These are phyloP conservation scores for Boletus pseudo-olivaceus DNA, from an alignment of 768 basidiomycete species.

Conservation along the genomic window DNA sequence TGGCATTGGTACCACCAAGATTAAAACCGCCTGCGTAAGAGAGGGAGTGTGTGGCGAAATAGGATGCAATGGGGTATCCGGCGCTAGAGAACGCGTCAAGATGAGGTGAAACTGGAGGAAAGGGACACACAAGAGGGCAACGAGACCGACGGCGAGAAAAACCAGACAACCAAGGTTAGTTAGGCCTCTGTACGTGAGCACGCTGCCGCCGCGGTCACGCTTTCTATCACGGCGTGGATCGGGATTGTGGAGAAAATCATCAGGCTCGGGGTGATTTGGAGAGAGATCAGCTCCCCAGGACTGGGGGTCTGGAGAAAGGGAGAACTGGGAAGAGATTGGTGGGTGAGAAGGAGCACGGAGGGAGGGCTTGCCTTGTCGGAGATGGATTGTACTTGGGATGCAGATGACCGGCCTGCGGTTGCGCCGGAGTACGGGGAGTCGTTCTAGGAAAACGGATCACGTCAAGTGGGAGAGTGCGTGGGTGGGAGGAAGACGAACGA, in stretches of 20 bases:
- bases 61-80: slow-evolving; percentile 60
- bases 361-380: slow-evolving; percentile 51
- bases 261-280: slow-evolving; percentile 52
- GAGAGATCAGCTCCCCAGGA: slow-evolving; percentile 70
- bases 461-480: background rate
- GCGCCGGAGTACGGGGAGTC: slow-evolving; percentile 40
- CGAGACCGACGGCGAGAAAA: slow-evolving; percentile 48
- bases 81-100: slow-evolving; percentile 38
- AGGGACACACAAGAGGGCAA: slow-evolving; percentile 56
- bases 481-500: slow-evolving; percentile 34
- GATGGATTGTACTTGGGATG: slow-evolving; percentile 40
- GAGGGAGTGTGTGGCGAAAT: slow-evolving; percentile 43
- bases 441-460: slow-evolving; percentile 23
- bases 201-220: slow-evolving; percentile 49
- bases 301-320: slow-evolving; percentile 68
- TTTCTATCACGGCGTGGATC: slow-evolving; percentile 62
- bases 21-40: slow-evolving; percentile 63
- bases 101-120: background rate
- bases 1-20: slow-evolving; percentile 72
- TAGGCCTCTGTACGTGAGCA: slow-evolving; percentile 68
- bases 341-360: background rate
- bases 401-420: slow-evolving; percentile 29
- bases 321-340: slow-evolving; percentile 45
- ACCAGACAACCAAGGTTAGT: slow-evolving; percentile 69
- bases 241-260: slow-evolving; percentile 73